These are phyloP conservation scores for Boehmeria nivea DNA, from an alignment of 306 rosid genomes.

Conservation along the genomic window DNA sequence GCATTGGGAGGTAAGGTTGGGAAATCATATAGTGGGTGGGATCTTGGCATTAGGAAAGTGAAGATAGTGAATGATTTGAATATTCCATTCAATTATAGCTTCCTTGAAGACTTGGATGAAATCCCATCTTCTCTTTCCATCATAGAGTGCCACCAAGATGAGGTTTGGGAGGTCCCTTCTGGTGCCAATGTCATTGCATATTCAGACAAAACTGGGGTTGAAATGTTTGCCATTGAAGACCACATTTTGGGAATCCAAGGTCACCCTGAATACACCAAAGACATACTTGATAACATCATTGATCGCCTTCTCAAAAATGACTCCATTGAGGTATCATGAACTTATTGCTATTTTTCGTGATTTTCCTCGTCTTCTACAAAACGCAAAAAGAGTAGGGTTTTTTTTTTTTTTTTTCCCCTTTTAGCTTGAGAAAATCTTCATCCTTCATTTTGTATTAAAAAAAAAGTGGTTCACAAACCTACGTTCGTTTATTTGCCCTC, in stretches of 20 bases:
- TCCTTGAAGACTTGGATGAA: constrained; percentile 24
- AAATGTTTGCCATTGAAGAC: constrained; percentile 49
- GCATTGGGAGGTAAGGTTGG: constrained; percentile 73
- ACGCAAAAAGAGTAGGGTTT: too few species aligned
- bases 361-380: too few species aligned
- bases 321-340: constrained; percentile 51
- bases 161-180: constrained; percentile 55
- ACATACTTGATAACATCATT: constrained; percentile 45
- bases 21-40: constrained; percentile 57
- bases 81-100: neutral
- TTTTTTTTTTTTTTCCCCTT: too few species aligned
- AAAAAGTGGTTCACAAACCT: too few species aligned
- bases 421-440: too few species aligned
- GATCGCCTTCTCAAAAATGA: constrained; percentile 43
- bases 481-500: too few species aligned
- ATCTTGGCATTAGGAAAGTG: constrained; percentile 52
- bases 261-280: constrained; percentile 62
- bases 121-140: constrained; percentile 39
- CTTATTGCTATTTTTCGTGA: too few species aligned
- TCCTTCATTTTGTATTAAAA: too few species aligned
- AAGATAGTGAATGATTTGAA: constrained; percentile 32
- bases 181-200: constrained; percentile 56
- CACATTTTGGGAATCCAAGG: constrained; percentile 72
- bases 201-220: constrained; percentile 64
- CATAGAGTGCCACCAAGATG: constrained; percentile 61